These are phyloP conservation scores for Suillus subluteus DNA, from an alignment of 768 basidiomycete species.

Conservation along the genomic window DNA sequence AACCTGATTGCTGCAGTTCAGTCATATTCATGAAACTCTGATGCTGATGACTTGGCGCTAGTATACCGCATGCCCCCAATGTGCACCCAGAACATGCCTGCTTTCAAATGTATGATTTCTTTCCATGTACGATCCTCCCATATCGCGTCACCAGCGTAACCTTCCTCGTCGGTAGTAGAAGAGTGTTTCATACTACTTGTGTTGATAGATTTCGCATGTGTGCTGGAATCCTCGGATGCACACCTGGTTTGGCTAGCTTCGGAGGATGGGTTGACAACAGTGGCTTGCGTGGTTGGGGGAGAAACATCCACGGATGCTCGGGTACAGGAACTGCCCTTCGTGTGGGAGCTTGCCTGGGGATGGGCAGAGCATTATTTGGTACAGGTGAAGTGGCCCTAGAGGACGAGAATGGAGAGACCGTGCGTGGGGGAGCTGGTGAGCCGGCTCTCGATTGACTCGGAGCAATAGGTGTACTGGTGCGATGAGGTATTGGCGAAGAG, in stretches of 20 bases:
- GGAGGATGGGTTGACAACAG: no score
- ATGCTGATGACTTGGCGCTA: no score
- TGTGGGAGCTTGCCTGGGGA: no score
- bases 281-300: no score
- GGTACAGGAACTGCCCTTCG: no score
- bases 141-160: conserved; percentile 65
- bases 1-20: no score
- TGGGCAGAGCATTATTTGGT: conserved; percentile 34
- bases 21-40: no score
- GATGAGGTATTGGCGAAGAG: conserved; percentile 34
- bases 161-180: conserved; percentile 36
- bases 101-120: conserved; percentile 69
- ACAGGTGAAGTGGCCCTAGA: conserved; percentile 43
- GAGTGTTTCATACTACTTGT: no score
- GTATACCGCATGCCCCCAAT: conserved; percentile 58
- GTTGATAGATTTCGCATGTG: no score
- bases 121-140: conserved; percentile 92
- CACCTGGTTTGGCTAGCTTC: no score
- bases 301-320: no score
- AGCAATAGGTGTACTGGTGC: conserved; percentile 28
- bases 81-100: conserved; percentile 88
- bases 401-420: conserved; percentile 34
- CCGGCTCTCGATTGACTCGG: conserved; percentile 27
- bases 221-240: no score
- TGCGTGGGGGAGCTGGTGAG: conserved; percentile 25